Evolutionary conservation across 2,329 filamentous ascomycete species (phyloP), one percentile per base, ranked within the genome.

Genomic region (Neophaeococcomyces mojaviensis): DNA sequence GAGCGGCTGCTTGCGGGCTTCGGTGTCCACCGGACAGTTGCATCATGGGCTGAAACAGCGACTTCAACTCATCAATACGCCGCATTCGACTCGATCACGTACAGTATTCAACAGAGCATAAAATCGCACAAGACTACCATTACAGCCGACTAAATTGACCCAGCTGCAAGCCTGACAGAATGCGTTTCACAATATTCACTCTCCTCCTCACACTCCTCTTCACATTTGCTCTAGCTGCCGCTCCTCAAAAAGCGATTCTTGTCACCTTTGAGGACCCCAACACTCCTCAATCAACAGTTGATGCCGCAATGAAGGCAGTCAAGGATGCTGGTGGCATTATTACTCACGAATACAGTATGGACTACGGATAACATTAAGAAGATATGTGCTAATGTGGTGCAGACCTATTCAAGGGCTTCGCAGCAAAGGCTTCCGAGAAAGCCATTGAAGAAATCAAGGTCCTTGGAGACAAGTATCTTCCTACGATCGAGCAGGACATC

Each of bases 281-380:
- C 19, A 84, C 81, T 57, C 82, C 87, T 16, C 70, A 83, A 52
- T 73, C 71, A 30, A 69, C 94, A 30, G 64, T 95, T 26, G 69
- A 80, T 18, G 66, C 84, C 46, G 88, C 86, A 36, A 92, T 84
- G 71, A 67, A 82, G 34, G 77, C 78, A 2, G 81, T 95, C 57
- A 66, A 72, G 43, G 71, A 81, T 37, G 81, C 81, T 32, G 86
- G 86, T 40, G 87, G 86, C 32, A 67, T 77, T 40, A 87, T 95
- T 57, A 92, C 84, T 18, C 87, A 94, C 68, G 77, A 82, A 59
- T 92, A 87, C 65, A 79, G 83, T 88, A 74, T 62, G 81, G n/a
- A n/a, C 28, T 31, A 43, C 19, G 10, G 22, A 37, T 16, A 37
- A 12, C 31, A 16, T n/a, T 13, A 36, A 47, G 56, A 59, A 52